Evolutionary conservation across 768 basidiomycete genomes (phyloP).

Genomic region (Gelatoporia subvermispora): DNA sequence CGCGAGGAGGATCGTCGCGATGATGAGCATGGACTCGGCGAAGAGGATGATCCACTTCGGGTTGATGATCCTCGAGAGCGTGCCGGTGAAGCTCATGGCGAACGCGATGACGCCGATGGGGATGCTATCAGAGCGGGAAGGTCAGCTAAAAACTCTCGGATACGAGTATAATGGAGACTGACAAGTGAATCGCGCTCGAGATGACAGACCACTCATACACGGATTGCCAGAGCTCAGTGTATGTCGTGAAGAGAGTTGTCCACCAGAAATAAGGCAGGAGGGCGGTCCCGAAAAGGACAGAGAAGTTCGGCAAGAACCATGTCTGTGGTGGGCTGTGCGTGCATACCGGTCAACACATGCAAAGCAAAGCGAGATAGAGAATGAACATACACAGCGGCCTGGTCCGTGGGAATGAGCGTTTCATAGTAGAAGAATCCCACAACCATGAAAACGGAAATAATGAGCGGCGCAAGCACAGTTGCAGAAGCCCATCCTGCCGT

Average conservation of each 20-base stretch:
- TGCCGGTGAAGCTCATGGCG: constrained; percentile 33
- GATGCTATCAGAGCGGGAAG: constrained; percentile 17
- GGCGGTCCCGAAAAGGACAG: constrained; percentile 30
- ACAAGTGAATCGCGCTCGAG: constrained; percentile 36
- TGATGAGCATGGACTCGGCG: constrained; percentile 33
- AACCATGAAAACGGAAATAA: constrained; percentile 34
- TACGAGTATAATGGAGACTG: constrained; percentile 7
- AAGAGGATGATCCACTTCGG: constrained; percentile 43
- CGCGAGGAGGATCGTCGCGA: constrained; percentile 38
- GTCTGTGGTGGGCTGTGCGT: constrained; percentile 26
- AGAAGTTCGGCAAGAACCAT: constrained; percentile 37
- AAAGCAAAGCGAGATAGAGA: not conserved
- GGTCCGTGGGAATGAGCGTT: constrained; percentile 27
- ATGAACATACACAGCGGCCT: constrained; percentile 26
- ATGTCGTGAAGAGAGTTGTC: constrained; percentile 29
- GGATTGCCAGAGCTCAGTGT: constrained; percentile 32
- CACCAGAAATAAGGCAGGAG: constrained; percentile 38
- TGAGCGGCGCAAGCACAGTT: constrained; percentile 37
- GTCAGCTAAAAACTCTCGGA: too few species aligned
- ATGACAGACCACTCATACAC: constrained; percentile 32
- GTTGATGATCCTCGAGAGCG: constrained; percentile 29
- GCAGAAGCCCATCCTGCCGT: constrained; percentile 38
- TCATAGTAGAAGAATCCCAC: constrained; percentile 41
- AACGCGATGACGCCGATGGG: constrained; percentile 39
- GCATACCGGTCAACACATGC: not conserved